These are phyloP conservation scores for Boehmeria nivea DNA, from an alignment of 306 rosid genomes.

Conservation along the genomic window DNA sequence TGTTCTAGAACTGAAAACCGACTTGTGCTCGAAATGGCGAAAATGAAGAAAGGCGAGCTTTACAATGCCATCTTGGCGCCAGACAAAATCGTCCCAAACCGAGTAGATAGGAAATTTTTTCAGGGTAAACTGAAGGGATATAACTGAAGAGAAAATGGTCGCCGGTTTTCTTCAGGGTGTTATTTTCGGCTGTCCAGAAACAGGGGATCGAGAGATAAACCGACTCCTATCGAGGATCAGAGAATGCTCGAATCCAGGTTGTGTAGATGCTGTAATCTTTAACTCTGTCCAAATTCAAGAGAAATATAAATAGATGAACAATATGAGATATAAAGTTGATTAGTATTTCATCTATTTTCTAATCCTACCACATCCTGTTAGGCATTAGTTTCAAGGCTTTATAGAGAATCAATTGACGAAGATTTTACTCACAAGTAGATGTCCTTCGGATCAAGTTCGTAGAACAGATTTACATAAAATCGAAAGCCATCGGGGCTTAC, in stretches of 20 bases:
- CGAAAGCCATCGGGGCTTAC: slow-evolving; percentile 90
- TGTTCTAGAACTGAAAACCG: too few relatives aligned
- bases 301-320: background rate
- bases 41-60: too few relatives aligned
- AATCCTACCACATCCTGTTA: too few relatives aligned
- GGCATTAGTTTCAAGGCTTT: too few relatives aligned
- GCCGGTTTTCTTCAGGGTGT: too few relatives aligned
- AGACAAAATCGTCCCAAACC: too few relatives aligned
- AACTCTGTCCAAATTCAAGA: slow-evolving; percentile 46
- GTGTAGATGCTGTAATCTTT: slow-evolving; percentile 55
- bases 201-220: too few relatives aligned
- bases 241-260: slow-evolving; percentile 51
- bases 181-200: background rate
- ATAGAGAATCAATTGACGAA: background rate
- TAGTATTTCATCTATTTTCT: too few relatives aligned
- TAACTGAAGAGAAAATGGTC: too few relatives aligned
- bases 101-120: background rate
- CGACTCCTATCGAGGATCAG: slow-evolving; percentile 28
- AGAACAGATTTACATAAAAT: slow-evolving; percentile 67
- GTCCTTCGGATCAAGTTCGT: slow-evolving; percentile 54
- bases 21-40: too few relatives aligned
- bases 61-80: too few relatives aligned
- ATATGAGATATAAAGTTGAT: too few relatives aligned
- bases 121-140: background rate
- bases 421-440: slow-evolving; percentile 59